Evolutionary conservation across 208 protist species (phyloP).

Genomic region (Porcisia hertigi): DNA sequence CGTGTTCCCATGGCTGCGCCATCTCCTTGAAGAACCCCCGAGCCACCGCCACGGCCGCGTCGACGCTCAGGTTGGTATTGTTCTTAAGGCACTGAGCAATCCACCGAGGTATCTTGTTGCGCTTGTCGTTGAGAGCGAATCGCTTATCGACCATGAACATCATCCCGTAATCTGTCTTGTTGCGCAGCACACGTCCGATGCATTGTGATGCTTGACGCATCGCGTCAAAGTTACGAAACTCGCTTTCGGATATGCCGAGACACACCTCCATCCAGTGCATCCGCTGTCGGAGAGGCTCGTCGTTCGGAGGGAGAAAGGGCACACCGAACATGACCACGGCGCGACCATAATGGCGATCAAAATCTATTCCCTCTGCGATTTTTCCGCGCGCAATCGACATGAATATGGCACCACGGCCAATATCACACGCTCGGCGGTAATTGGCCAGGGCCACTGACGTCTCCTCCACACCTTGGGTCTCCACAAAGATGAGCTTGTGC

Average conservation of each 20-base stretch:
- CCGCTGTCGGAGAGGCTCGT: constrained; percentile 92
- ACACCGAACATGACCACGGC: constrained; percentile 98
- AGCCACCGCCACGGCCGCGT: constrained; percentile 87
- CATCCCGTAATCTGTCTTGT: constrained; percentile 99
- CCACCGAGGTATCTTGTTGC: constrained; percentile 92
- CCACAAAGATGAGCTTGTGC: constrained; percentile 99
- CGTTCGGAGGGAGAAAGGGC: constrained; percentile 94
- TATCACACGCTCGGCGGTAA: constrained; percentile 97
- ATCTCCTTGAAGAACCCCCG: constrained; percentile 95
- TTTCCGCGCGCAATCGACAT: constrained; percentile 98
- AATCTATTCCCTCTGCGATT: constrained; percentile 99
- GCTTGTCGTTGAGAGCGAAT: constrained; percentile 96
- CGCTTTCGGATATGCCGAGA: constrained; percentile 95
- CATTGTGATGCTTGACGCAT: constrained; percentile 99
- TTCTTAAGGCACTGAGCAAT: constrained; percentile 91
- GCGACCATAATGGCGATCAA: constrained; percentile 97
- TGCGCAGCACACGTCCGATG: constrained; percentile 98
- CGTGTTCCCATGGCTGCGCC: constrained; percentile 93
- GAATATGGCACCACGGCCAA: constrained; percentile 98
- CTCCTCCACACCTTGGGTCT: constrained; percentile 97
- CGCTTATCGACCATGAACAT: constrained; percentile 99
- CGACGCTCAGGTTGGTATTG: constrained; percentile 91
- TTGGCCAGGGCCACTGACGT: constrained; percentile 97
- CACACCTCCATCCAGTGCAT: constrained; percentile 97
- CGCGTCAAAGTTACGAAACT: constrained; percentile 99